Evolutionary conservation across 148 eudicot genomes (phyloP).

Genomic region (Euryodendron excelsum): DNA sequence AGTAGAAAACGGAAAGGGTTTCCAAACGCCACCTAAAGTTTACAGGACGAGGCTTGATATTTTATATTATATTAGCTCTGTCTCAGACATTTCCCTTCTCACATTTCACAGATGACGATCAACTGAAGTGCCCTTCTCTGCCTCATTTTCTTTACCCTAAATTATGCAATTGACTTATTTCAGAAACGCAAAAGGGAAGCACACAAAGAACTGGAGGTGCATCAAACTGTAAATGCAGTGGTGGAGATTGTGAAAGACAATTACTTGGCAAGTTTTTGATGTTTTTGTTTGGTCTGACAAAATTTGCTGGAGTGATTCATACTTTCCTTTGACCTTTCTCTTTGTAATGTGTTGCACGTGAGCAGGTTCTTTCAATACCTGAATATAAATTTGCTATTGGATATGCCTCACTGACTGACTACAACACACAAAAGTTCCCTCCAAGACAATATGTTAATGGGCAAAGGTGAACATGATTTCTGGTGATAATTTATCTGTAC

Average conservation of each 20-base stretch:
- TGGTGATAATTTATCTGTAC: not conserved
- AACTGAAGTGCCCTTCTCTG: not conserved
- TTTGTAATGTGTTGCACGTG: conserved; percentile 6
- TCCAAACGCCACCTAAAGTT: no score
- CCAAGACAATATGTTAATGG: conserved; percentile 55
- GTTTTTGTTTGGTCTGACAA: not conserved
- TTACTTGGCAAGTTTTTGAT: conserved; percentile 56
- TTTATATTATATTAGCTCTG: not conserved
- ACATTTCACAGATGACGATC: not conserved
- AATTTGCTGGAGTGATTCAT: not conserved
- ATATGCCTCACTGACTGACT: conserved; percentile 66
- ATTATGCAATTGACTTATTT: not conserved
- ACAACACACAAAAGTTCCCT: conserved; percentile 75
- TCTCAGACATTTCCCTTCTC: not conserved
- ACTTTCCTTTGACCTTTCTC: conserved; percentile 5
- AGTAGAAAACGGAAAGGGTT: no score
- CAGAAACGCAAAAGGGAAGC: conserved; percentile 72
- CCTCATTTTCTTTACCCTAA: conserved; percentile 1
- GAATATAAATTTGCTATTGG: conserved; percentile 61
- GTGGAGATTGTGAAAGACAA: conserved; percentile 89
- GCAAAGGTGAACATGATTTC: conserved; percentile 46
- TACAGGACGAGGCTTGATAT: not conserved
- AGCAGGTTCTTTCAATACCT: conserved; percentile 77
- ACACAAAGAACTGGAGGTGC: conserved; percentile 58
- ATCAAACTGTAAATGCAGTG: conserved; percentile 57